A percentile compares a stretch with the other conserved stretches of the same genome.
phyloP scores from a whole-genome alignment of 1,139 yeast genomes.

The Yamadazyma sp. region DNA sequence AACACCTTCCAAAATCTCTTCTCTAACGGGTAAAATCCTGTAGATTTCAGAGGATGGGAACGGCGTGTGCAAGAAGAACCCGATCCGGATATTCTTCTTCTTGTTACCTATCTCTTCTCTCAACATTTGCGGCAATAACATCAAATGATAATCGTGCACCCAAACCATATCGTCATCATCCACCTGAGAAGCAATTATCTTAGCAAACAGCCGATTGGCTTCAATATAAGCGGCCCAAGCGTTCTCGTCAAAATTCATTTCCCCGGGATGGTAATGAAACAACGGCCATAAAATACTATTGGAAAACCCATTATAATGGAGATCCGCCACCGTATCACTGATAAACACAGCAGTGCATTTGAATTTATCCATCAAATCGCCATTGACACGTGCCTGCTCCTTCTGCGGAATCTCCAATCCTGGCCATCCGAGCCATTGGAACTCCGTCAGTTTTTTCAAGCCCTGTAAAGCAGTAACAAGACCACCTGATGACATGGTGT shows the following conservation, averaged over 20 bases:
- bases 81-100: conserved; percentile 66
- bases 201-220: conserved; percentile 84
- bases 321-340: conserved; percentile 85
- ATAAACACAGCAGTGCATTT: conserved; percentile 89
- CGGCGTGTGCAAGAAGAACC: conserved; percentile 96
- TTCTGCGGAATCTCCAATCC: conserved; percentile 79
- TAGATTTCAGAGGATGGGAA: conserved; percentile 97
- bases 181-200: conserved; percentile 67
- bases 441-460: conserved; percentile 75
- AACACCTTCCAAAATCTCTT: conserved; percentile 88
- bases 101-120: conserved; percentile 56
- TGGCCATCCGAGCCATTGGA: conserved; percentile 99
- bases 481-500: conserved; percentile 95
- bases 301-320: conserved; percentile 95
- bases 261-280: conserved; percentile 99
- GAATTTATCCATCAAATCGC: conserved; percentile 73
- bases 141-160: conserved; percentile 97
- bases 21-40: conserved; percentile 91
- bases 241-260: conserved; percentile 94
- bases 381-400: conserved; percentile 68
- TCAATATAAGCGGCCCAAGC: conserved; percentile 98
- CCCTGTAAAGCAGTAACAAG: conserved; percentile 95
- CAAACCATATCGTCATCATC: conserved; percentile 88
- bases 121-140: conserved; percentile 91
- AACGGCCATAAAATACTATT: conserved; percentile 95